Percentiles rank a stretch among this genome's conserved stretches.
phyloP scores from a whole-genome alignment of 1,139 yeast genomes.

The Protomyces arabidopsidicola region DNA sequence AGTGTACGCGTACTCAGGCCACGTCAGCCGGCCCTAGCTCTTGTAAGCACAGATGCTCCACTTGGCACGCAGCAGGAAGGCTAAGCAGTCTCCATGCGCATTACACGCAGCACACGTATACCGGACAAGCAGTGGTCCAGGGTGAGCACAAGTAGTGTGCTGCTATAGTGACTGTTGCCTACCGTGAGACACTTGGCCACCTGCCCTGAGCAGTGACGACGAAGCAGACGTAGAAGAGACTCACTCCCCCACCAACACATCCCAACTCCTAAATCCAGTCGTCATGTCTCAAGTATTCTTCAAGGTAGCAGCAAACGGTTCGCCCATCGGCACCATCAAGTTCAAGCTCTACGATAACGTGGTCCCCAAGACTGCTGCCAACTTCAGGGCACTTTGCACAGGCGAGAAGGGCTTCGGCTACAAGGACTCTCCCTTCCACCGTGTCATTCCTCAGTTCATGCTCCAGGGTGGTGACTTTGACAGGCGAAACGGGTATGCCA shows the following conservation, averaged over 20 bases:
- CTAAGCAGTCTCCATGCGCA: too few relatives aligned
- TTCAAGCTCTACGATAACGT: conserved; percentile 88
- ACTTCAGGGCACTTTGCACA: conserved; percentile 94
- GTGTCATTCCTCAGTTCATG: conserved; percentile 95
- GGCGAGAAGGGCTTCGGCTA: conserved; percentile 98
- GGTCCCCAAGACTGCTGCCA: conserved; percentile 96
- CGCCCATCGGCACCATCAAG: conserved; percentile 64
- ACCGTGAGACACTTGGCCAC: neutral
- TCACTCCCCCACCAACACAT: neutral
- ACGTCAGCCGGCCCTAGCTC: neutral
- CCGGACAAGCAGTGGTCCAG: too few relatives aligned
- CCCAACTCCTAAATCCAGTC: conserved; percentile 1
- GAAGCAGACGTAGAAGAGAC: neutral
- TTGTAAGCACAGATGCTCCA: too few relatives aligned
- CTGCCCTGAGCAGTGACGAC: neutral
- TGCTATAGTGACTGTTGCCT: neutral
- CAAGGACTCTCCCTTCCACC: conserved; percentile 90
- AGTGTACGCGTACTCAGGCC: neutral
- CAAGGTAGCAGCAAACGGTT: conserved; percentile 36
- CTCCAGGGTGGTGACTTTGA: conserved; percentile 85
- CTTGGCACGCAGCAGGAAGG: too few relatives aligned
- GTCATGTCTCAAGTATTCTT: conserved; percentile 18
- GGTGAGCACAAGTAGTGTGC: neutral
- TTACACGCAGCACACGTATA: too few relatives aligned
- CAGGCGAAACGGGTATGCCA: conserved; percentile 35